phyloP scores from a whole-genome alignment of 495 filamentous ascomycete species.

The Aspergillus mulundensis region DNA sequence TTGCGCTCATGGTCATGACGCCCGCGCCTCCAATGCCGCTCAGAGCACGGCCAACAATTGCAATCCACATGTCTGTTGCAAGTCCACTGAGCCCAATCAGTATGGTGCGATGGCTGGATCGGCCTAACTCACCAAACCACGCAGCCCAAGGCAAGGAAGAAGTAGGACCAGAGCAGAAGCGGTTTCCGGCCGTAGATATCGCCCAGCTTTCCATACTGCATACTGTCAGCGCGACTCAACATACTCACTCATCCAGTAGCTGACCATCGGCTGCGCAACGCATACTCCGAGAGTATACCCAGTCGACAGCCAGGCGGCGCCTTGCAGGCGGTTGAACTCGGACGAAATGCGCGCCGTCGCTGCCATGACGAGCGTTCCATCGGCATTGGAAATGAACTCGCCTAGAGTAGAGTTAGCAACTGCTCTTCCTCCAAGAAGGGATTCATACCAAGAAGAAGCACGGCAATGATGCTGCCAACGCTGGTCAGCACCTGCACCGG shows the following conservation, averaged over 20 bases:
- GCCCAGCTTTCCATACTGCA: constrained; percentile 43
- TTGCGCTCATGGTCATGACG: constrained; percentile 51
- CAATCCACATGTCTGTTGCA: constrained; percentile 46
- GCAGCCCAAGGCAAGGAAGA: constrained; percentile 41
- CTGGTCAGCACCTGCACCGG: constrained; percentile 15
- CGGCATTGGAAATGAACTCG: constrained; percentile 61
- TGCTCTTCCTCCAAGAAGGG: not conserved
- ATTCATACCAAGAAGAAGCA: constrained; percentile 36
- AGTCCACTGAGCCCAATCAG: constrained; percentile 53
- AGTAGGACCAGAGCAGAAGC: constrained; percentile 37
- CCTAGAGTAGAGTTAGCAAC: constrained; percentile 32
- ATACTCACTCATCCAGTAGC: not conserved
- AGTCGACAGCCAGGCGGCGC: constrained; percentile 65
- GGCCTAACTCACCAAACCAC: constrained; percentile 29
- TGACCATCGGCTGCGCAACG: constrained; percentile 54
- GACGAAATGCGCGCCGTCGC: constrained; percentile 61
- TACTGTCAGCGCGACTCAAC: not conserved
- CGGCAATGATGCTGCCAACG: constrained; percentile 31
- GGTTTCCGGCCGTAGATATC: constrained; percentile 46
- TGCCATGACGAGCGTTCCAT: constrained; percentile 59
- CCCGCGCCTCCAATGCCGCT: constrained; percentile 59
- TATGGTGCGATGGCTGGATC: too few relatives aligned
- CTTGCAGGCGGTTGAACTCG: constrained; percentile 56
- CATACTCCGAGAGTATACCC: constrained; percentile 58
- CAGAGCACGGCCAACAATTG: constrained; percentile 54